Base-by-base conservation (phyloP, 768 basidiomycete genomes). In the Amanita jacksonii region DNA sequence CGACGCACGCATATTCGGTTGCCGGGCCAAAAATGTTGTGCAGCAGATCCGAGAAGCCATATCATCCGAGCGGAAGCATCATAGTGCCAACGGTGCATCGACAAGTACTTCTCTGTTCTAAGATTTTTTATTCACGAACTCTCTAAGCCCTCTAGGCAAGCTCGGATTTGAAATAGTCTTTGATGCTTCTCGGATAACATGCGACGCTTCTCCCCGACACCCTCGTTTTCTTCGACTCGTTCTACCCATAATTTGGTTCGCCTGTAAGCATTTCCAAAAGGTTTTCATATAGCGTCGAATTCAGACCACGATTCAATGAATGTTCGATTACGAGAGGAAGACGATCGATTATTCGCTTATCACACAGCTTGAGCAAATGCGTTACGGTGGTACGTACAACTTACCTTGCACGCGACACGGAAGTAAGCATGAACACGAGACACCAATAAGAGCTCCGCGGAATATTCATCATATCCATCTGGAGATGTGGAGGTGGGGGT, bases 291-390 rank as follows among this genome's bases (percentile, higher is more conserved):
- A 74, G 35, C 9, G 45, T 50, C 1, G 54, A 46, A 1, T 63
- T 60, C 6, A 74, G 57, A 4, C 57, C 52, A 8, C 58, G 57
- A 38, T 72, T 57, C 40, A 76, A 54, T 6, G 58, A 50, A 20
- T 62, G 61, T 48, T 74, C 68, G 32, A 74, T 72, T 35, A 57
- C 60, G 3, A 67, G 51, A 0, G 74, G 71, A 12, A 76, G 37
- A 43, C 65, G 53, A 43, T 76, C 75, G 45, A 70, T 62, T 47
- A 73, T 52, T 8, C 74, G 69, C 74, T 76, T n/a, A n/a, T n/a
- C n/a, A n/a, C n/a, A n/a, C n/a, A n/a, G n/a, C n/a, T n/a, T n/a
- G n/a, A n/a, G n/a, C n/a, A n/a, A n/a, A n/a, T n/a, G n/a, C n/a
- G n/a, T n/a, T n/a, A n/a, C n/a, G n/a, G n/a, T n/a, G n/a, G n/a